These are phyloP conservation scores for Leptomonas pyrrhocoris DNA, from an alignment of 208 protist genomes.

Conservation along the genomic window DNA sequence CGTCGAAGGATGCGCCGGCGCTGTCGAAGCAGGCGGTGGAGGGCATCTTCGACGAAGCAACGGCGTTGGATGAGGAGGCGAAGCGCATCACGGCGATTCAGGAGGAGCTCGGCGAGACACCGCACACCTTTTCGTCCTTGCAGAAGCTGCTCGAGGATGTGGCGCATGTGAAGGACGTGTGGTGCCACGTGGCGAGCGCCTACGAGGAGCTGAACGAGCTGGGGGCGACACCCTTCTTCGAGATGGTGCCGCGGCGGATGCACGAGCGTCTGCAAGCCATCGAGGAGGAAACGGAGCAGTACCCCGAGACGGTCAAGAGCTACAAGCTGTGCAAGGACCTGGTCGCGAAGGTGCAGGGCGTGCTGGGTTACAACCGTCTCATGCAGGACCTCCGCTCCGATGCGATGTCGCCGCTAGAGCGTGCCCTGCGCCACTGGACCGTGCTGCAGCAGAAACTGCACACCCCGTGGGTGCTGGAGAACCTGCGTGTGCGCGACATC, in stretches of 20 bases:
- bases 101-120: conserved; percentile 64
- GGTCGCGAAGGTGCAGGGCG: conserved; percentile 37
- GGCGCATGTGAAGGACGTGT: conserved; percentile 90
- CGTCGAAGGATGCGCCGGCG: conserved; percentile 42
- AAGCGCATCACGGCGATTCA: conserved; percentile 85
- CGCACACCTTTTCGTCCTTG: conserved; percentile 57
- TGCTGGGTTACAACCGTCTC: conserved; percentile 67
- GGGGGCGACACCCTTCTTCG: conserved; percentile 92
- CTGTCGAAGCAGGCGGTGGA: conserved; percentile 69
- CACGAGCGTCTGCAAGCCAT: conserved; percentile 79
- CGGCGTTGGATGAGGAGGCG: conserved; percentile 58
- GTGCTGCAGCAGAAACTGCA: conserved; percentile 89
- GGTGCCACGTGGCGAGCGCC: conserved; percentile 77
- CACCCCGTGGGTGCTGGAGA: conserved; percentile 86
- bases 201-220: conserved; percentile 85
- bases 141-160: conserved; percentile 83
- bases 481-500: conserved; percentile 86
- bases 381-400: conserved; percentile 94
- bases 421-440: conserved; percentile 75
- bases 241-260: conserved; percentile 91
- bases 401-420: conserved; percentile 89
- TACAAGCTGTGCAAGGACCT: conserved; percentile 71
- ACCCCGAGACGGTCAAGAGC: conserved; percentile 57
- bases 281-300: conserved; percentile 53
- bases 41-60: conserved; percentile 72